These are phyloP conservation scores for Leishmania guyanensis DNA, from an alignment of 208 protist genomes.

Conservation along the genomic window DNA sequence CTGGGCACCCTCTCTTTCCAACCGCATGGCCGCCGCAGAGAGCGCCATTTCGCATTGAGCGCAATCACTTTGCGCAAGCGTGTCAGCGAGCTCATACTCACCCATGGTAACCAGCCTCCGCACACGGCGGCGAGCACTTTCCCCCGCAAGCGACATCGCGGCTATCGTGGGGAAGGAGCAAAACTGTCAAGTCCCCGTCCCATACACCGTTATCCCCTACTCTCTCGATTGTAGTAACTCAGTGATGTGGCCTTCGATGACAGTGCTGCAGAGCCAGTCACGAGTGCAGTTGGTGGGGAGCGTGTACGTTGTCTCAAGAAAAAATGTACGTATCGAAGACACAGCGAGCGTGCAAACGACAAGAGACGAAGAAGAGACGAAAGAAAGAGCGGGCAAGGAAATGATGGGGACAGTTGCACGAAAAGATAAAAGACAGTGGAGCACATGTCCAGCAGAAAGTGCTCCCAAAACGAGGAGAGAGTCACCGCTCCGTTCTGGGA, in stretches of 20 bases:
- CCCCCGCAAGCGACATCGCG: conserved; percentile 3
- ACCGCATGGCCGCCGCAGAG: conserved; percentile 18
- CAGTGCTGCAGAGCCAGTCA: background rate
- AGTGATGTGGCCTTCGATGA: background rate
- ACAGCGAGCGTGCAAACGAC: background rate
- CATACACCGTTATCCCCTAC: background rate
- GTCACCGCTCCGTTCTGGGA: background rate
- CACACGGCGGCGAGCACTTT: conserved; percentile 22
- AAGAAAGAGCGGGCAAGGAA: background rate
- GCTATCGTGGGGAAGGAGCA: background rate
- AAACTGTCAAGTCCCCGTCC: background rate
- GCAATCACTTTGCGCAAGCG: conserved; percentile 19
- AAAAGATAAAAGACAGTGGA: background rate
- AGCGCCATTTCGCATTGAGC: conserved; percentile 14
- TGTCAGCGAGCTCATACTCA: conserved; percentile 32
- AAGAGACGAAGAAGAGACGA: background rate
- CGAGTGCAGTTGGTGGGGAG: background rate
- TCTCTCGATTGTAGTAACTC: background rate
- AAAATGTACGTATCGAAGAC: background rate
- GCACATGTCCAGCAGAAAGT: conserved; percentile 1
- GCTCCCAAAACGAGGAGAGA: background rate
- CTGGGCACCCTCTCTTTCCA: conserved; percentile 53
- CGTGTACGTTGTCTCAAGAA: background rate
- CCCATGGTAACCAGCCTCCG: conserved; percentile 32
- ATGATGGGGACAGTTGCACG: background rate